Conservation (phyloP, 306 rosid genomes). For the Cucurbita moschata region DNA sequence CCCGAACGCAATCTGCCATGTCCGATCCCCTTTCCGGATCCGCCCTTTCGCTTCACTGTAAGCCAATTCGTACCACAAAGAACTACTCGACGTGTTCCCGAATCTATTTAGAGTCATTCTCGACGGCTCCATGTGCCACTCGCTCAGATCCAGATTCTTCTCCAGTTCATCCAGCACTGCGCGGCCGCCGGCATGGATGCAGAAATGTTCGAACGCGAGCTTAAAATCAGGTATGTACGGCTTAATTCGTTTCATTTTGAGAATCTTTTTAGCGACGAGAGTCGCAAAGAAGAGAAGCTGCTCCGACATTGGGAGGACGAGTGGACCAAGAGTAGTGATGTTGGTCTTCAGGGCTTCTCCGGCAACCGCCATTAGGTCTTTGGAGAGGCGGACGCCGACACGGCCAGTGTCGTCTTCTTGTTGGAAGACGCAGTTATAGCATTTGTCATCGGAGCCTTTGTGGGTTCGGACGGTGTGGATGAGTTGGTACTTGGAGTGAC, state of each 20-base stretch:
- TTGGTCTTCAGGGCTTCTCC: slow-evolving; percentile 81
- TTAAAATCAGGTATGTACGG: slow-evolving; percentile 80
- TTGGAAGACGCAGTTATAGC: slow-evolving; percentile 52
- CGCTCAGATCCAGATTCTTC: slow-evolving; percentile 58
- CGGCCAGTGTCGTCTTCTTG: slow-evolving; percentile 48
- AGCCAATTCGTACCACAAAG: slow-evolving; percentile 84
- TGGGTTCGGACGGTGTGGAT: slow-evolving; percentile 71
- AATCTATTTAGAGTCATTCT: slow-evolving; percentile 73
- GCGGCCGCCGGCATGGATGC: slow-evolving; percentile 80
- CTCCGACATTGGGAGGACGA: slow-evolving; percentile 86
- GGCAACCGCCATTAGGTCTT: slow-evolving; percentile 70
- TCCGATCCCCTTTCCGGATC: slow-evolving; percentile 53
- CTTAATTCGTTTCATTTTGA: slow-evolving; percentile 47
- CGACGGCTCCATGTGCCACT: slow-evolving; percentile 91
- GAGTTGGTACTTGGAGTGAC: slow-evolving; percentile 57
- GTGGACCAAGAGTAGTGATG: slow-evolving; percentile 73
- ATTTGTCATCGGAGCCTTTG: slow-evolving; percentile 60
- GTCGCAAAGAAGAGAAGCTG: slow-evolving; percentile 54
- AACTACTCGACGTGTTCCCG: slow-evolving; percentile 86
- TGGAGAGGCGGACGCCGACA: slow-evolving; percentile 58
- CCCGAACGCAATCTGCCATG: slow-evolving; percentile 94
- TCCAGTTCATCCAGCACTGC: slow-evolving; percentile 69
- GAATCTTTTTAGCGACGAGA: slow-evolving; percentile 37
- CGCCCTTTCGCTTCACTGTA: slow-evolving; percentile 74
- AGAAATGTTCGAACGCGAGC: slow-evolving; percentile 78